Base-by-base conservation (phyloP, 192 early-diverging fungal species). In the Mortierella antarctica region DNA sequence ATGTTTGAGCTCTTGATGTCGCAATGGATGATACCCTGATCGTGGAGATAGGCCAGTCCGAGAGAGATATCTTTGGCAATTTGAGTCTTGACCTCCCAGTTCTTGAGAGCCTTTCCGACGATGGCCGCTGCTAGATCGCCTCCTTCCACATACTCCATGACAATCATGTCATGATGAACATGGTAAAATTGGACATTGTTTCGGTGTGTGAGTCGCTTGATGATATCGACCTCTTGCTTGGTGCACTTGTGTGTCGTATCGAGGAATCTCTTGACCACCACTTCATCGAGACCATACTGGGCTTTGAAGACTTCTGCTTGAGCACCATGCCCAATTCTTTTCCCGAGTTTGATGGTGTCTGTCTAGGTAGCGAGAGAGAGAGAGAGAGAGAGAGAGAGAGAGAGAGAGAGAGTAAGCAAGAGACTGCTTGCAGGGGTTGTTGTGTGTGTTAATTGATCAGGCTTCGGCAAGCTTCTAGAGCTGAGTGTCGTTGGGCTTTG, bases 1-100 rank as follows among this genome's bases (percentile, higher is more conserved):
- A 64, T 18, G 55, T 64, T 79, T 15, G 7, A 21, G 23, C 68
- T 71, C 42, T 79, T 70, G 57, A 79, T 51, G 62, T 79, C 76
- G 6, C 76, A 58, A 21, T 79, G 76, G 48, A 79, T 20, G 44
- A 79, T 52, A 12, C 23, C 46, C 47, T 71, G 46, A 18, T 41
- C n/a, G 41, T 82, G 78, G 6, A 71, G 31, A 56, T 73, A 82
- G 42, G 41, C 41, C 2, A 82, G 56, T 47, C 78, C 78, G 2
- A 47, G 47, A 2, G 78, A 49, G 8, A 82, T 60, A 42, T 74
- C 53, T 0, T 45, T 48, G 0, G 61, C 46, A 20, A 71, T 62
- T 0, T 42, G 42, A 0, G 20, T 52, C 40, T 70, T 70, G 12
- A 23, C 10, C 10, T 40, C 48, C 68, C 68, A 70, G 18, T 44